phyloP scores from a whole-genome alignment of 176 grass and related monocot species.

The Triticum urartu region DNA sequence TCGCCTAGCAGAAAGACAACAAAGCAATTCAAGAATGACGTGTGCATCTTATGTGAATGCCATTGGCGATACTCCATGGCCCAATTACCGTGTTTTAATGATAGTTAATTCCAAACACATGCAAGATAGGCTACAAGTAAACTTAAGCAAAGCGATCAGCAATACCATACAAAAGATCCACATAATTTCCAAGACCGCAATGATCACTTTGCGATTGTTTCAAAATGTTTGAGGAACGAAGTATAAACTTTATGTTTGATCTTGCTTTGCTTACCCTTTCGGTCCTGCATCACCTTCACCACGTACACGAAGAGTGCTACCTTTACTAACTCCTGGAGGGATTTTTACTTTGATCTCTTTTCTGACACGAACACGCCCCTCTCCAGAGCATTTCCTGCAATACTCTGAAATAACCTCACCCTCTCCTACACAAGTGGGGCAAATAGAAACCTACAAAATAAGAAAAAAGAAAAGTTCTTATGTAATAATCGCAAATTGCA shows the following conservation, averaged over 20 bases:
- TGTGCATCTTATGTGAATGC: neutral
- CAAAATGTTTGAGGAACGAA: neutral
- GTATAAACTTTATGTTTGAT: constrained; percentile 17
- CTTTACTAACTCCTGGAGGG: constrained; percentile 94
- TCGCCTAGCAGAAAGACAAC: neutral
- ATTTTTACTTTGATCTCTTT: constrained; percentile 99
- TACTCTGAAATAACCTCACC: constrained; percentile 90
- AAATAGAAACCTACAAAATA: constrained; percentile 81
- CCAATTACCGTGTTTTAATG: neutral
- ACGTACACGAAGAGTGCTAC: constrained; percentile 96
- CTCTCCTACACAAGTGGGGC: constrained; percentile 83
- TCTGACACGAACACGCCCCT: constrained; percentile 86
- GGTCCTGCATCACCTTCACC: constrained; percentile 97
- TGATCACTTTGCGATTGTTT: constrained; percentile 13
- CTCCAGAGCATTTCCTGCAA: constrained; percentile 86
- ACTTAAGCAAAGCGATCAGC: neutral
- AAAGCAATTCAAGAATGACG: neutral
- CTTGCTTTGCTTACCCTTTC: constrained; percentile 73
- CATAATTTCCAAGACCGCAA: constrained; percentile 12
- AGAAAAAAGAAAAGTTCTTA: constrained; percentile 17
- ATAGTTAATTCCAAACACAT: neutral
- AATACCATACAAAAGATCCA: neutral
- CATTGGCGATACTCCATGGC: neutral
- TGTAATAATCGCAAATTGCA: constrained; percentile 13
- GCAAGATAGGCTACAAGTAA: constrained; percentile 3